Percentiles rank a stretch among this genome's conserved stretches.
Evolutionary conservation across 2,329 filamentous ascomycete genomes (phyloP).

Genomic region (Samsoniella hepiali): DNA sequence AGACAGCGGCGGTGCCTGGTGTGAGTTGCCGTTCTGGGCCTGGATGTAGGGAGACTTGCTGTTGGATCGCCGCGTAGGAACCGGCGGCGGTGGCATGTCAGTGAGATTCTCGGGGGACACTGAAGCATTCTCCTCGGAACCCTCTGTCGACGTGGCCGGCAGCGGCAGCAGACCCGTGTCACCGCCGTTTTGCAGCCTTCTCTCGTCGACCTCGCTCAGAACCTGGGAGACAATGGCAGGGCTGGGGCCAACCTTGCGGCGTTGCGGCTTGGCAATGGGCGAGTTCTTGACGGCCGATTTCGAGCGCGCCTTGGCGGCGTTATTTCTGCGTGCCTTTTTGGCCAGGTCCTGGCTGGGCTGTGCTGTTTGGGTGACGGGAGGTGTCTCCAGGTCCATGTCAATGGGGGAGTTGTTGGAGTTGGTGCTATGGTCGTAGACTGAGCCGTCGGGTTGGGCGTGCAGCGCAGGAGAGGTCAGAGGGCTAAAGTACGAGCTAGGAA

Average conservation of each 20-base stretch:
- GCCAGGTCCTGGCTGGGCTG: constrained; percentile 44
- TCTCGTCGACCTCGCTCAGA: constrained; percentile 51
- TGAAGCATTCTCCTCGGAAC: constrained; percentile 62
- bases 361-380: constrained; percentile 31
- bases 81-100: constrained; percentile 65
- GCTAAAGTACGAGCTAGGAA: constrained; percentile 75
- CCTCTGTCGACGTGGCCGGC: constrained; percentile 45
- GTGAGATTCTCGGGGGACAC: constrained; percentile 61
- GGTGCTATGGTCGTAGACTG: constrained; percentile 45
- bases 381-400: constrained; percentile 54
- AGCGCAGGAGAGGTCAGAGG: constrained; percentile 78
- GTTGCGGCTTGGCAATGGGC: constrained; percentile 67
- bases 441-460: constrained; percentile 63
- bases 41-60: constrained; percentile 66
- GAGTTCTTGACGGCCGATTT: constrained; percentile 63
- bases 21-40: constrained; percentile 44
- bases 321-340: constrained; percentile 53
- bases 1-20: constrained; percentile 7
- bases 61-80: constrained; percentile 62
- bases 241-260: constrained; percentile 50
- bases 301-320: constrained; percentile 48
- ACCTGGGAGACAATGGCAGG: constrained; percentile 55
- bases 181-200: constrained; percentile 33
- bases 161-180: constrained; percentile 39
- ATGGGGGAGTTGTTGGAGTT: constrained; percentile 51